Evolutionary conservation across 192 early-diverging fungal genomes (phyloP), one percentile per base, ranked within the genome.

Genomic region (Coemansia erecta): DNA sequence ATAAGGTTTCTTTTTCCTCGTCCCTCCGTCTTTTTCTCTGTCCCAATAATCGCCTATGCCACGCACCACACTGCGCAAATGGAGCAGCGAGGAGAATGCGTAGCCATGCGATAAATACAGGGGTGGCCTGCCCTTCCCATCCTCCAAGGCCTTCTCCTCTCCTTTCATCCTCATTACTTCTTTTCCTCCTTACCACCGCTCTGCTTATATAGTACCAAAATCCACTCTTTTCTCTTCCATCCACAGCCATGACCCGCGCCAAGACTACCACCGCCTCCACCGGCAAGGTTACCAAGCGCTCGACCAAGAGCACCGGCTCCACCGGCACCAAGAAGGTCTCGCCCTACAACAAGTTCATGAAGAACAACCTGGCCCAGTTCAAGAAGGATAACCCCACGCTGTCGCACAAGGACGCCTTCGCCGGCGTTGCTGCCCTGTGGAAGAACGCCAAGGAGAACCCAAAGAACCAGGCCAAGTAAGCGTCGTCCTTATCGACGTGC

Each of bases 281-380:
- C 23, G 19, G 31, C 56, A 80, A 82, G 70, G 37, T 72, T 59
- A 37, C 74, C 60, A 81, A 83, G 80, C 68, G 26, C 28, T 1
- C 72, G 56, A 66, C 68, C 35, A 65, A 64, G 62, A 41, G 35
- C 48, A 48, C 49, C 17, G 42, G 42, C 13, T 35, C 61, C 56
- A 67, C 62, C 28, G 28, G 28, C 28, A 31, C 28, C 21, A 82
- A 82, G 66, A 85, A 83, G 75, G 49, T 82, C 45, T 83, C 84
- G 23, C 73, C 83, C 52, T 89, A 89, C 77, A 87, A 89, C 79
- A 76, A 74, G 63, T 88, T 80, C 70, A 88, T 88, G 85, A 88
- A 88, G 81, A 50, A 65, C n/a, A 81, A 87, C 79, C 74, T 89
- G 12, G 66, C 83, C 64, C 84, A 84, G 70, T 81, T 84, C 82